These are phyloP conservation scores for Carallia brachiata DNA, from an alignment of 345 rosid species.

Conservation along the genomic window DNA sequence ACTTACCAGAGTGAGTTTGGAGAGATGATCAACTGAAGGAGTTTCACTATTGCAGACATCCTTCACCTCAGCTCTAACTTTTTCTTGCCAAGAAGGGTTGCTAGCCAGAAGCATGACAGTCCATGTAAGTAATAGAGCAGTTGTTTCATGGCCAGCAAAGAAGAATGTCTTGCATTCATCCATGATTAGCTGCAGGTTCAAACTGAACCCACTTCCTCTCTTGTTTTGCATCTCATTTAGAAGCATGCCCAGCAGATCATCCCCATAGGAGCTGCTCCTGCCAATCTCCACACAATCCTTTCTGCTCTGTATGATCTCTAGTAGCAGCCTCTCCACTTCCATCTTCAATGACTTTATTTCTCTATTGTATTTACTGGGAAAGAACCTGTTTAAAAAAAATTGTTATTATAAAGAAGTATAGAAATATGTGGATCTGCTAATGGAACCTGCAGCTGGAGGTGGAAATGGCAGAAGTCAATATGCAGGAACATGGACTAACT, in stretches of 20 bases:
- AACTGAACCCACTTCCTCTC: constrained; percentile 34
- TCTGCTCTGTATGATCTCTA: constrained; percentile 85
- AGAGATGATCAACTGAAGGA: constrained; percentile 63
- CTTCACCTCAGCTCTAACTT: constrained; percentile 58
- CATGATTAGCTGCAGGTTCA: constrained; percentile 80
- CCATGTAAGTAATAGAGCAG: constrained; percentile 88
- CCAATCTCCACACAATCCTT: constrained; percentile 77
- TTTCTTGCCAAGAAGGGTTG: constrained; percentile 86
- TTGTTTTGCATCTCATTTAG: constrained; percentile 70
- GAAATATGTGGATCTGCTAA: too few species aligned
- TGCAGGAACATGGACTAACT: constrained; percentile 3
- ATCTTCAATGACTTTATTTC: constrained; percentile 75
- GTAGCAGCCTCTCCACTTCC: constrained; percentile 74
- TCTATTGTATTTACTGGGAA: constrained; percentile 85
- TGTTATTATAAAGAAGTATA: too few species aligned
- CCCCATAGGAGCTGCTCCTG: constrained; percentile 72
- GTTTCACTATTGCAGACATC: constrained; percentile 61
- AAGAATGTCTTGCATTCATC: constrained; percentile 97
- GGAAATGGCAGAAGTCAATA: not conserved
- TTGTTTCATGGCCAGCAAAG: constrained; percentile 97
- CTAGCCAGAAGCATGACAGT: constrained; percentile 82
- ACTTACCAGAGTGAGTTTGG: constrained; percentile 70
- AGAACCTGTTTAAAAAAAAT: constrained; percentile 46
- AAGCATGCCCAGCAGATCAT: constrained; percentile 75
- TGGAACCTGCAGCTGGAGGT: not conserved